Conservation (phyloP, 1,284 basidiomycete genomes). For the Ustilago xerochloae region DNA sequence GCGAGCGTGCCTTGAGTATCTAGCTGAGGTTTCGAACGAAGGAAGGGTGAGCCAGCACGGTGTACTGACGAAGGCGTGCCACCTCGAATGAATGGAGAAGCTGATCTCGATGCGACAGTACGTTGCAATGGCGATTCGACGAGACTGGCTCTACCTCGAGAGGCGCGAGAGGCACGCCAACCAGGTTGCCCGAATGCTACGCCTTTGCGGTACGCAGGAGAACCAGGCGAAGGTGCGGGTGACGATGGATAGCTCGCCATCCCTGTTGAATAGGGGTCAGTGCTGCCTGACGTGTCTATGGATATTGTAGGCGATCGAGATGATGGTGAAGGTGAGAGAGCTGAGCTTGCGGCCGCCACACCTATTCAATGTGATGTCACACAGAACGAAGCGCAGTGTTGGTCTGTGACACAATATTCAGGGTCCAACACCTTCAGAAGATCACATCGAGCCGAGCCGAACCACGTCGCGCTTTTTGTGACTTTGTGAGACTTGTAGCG, state of each 20-base stretch:
- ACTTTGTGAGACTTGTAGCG: not conserved
- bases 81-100: conserved; percentile 14
- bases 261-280: not conserved
- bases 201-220: conserved; percentile 47
- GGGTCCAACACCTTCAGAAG: conserved; percentile 1
- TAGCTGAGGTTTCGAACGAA: conserved; percentile 9
- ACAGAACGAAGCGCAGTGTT: not conserved
- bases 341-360: too few species aligned
- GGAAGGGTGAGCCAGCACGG: conserved; percentile 16
- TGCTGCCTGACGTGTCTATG: not conserved
- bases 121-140: conserved; percentile 30
- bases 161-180: conserved; percentile 43
- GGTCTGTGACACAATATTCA: conserved; percentile 20
- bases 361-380: conserved; percentile 15
- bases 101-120: conserved; percentile 1
- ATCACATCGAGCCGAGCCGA: conserved; percentile 11
- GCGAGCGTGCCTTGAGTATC: conserved; percentile 1
- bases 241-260: conserved; percentile 34
- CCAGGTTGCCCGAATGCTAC: conserved; percentile 52
- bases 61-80: conserved; percentile 21
- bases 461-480: not conserved
- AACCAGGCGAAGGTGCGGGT: conserved; percentile 28
- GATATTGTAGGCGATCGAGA: not conserved
- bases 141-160: conserved; percentile 29
- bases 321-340: not conserved